Evolutionary conservation across 129 eudicot species (phyloP).

Genomic region (Centella asiatica): DNA sequence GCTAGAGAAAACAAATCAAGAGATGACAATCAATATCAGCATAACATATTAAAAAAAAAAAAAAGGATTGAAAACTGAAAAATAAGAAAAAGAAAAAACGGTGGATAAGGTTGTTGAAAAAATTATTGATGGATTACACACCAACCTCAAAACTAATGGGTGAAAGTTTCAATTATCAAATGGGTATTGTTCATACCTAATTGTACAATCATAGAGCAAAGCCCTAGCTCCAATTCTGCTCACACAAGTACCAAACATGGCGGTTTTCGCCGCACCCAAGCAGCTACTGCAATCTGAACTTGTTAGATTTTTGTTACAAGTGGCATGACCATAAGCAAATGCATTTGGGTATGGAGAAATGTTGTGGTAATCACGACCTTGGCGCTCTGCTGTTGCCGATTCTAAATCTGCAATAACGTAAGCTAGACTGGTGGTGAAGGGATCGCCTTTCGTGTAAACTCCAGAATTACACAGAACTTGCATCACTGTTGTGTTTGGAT

Average conservation of each 20-base stretch:
- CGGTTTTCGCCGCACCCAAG: conserved; percentile 46
- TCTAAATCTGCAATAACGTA: conserved; percentile 53
- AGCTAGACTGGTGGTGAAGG: conserved; percentile 47
- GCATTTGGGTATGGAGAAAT: conserved; percentile 78
- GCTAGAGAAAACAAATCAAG: not conserved
- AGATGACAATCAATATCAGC: too few relatives aligned
- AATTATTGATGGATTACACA: conserved; percentile 1
- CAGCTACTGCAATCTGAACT: conserved; percentile 51
- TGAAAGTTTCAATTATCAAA: conserved; percentile 33
- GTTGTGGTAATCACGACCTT: conserved; percentile 40
- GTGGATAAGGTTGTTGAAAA: not conserved
- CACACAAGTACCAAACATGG: conserved; percentile 33
- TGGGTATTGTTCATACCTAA: conserved; percentile 78
- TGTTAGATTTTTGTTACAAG: conserved; percentile 38
- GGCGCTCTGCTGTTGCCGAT: conserved; percentile 32
- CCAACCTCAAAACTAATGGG: not conserved
- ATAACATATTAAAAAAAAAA: too few relatives aligned
- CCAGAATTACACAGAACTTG: conserved; percentile 45
- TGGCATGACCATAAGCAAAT: conserved; percentile 64
- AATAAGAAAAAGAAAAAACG: too few relatives aligned
- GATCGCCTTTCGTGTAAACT: conserved; percentile 38
- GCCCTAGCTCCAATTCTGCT: conserved; percentile 50
- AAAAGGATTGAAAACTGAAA: not conserved
- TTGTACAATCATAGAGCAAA: conserved; percentile 46
- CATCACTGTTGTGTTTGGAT: conserved; percentile 39